Conservation (phyloP, 805 yeast species). For the Nakazawaea molendinolei region DNA sequence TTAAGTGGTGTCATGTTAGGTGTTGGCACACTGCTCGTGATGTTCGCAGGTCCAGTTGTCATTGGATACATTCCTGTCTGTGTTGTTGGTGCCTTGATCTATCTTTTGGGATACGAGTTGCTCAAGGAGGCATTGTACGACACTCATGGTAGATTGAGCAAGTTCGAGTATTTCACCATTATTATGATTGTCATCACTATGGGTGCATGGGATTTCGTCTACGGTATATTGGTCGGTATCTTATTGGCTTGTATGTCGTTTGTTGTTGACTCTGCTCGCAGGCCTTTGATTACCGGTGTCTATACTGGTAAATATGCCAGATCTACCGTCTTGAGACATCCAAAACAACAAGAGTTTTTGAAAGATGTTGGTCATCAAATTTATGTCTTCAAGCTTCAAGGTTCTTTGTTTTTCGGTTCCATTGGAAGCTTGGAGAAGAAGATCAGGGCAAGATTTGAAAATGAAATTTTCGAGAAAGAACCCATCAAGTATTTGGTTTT, state of each 20-base stretch:
- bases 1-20: slow-evolving; percentile 89
- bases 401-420: slow-evolving; percentile 90
- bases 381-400: slow-evolving; percentile 78
- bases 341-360: slow-evolving; percentile 79
- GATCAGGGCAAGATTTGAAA: slow-evolving; percentile 60
- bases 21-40: slow-evolving; percentile 66
- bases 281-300: slow-evolving; percentile 73
- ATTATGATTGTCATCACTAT: slow-evolving; percentile 82
- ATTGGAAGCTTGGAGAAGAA: slow-evolving; percentile 84
- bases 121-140: slow-evolving; percentile 82
- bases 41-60: slow-evolving; percentile 87
- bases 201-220: slow-evolving; percentile 95
- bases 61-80: slow-evolving; percentile 92
- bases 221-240: slow-evolving; percentile 87
- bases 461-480: slow-evolving; percentile 36
- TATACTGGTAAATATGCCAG: slow-evolving; percentile 85
- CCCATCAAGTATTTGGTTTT: slow-evolving; percentile 77
- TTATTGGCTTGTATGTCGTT: slow-evolving; percentile 90
- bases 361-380: slow-evolving; percentile 86
- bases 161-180: slow-evolving; percentile 80
- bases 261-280: slow-evolving; percentile 84
- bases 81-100: slow-evolving; percentile 91
- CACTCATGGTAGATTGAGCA: slow-evolving; percentile 68
- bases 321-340: slow-evolving; percentile 88
- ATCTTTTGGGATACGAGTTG: slow-evolving; percentile 84